Evolutionary conservation across 495 filamentous ascomycete genomes (phyloP).

Genomic region (Corynascus novoguineensis): DNA sequence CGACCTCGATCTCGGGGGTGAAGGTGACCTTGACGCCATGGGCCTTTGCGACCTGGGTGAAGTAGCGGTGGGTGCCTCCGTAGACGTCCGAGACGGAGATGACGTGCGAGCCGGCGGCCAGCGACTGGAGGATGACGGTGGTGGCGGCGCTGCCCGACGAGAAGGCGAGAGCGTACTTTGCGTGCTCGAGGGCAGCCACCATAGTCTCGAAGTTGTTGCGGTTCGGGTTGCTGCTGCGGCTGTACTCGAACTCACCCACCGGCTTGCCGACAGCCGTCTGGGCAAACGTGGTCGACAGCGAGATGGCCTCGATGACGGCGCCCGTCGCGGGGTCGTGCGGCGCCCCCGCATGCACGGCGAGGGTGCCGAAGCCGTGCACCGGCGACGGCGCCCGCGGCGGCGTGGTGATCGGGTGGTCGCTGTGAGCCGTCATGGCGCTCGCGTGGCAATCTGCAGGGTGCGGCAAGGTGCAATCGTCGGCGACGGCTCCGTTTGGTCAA

Average conservation of each 20-base stretch:
- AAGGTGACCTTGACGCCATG: conserved; percentile 95
- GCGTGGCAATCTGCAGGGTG: not conserved
- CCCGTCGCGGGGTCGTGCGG: conserved; percentile 87
- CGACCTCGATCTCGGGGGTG: conserved; percentile 79
- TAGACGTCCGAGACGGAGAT: conserved; percentile 97
- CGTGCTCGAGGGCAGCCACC: conserved; percentile 86
- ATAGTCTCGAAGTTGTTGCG: conserved; percentile 88
- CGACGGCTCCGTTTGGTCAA: conserved; percentile 19
- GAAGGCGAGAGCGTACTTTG: conserved; percentile 89
- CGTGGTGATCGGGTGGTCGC: conserved; percentile 39
- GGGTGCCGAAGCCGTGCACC: conserved; percentile 70
- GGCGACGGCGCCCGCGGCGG: conserved; percentile 40
- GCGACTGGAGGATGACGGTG: conserved; percentile 83
- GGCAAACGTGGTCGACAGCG: conserved; percentile 88
- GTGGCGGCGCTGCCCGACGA: conserved; percentile 92
- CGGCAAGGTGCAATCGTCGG: not conserved
- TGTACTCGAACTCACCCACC: conserved; percentile 85
- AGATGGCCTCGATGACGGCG: conserved; percentile 93
- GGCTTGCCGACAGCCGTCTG: conserved; percentile 81
- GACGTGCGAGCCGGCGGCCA: conserved; percentile 88
- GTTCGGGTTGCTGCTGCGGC: conserved; percentile 87
- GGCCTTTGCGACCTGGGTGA: conserved; percentile 93
- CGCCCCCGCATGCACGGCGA: conserved; percentile 88
- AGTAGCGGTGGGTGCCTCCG: conserved; percentile 95
- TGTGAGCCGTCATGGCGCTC: conserved; percentile 36